Percentiles rank a stretch among this genome's conserved stretches.
phyloP scores from a whole-genome alignment of 306 rosid species.

The Acacia confusa region DNA sequence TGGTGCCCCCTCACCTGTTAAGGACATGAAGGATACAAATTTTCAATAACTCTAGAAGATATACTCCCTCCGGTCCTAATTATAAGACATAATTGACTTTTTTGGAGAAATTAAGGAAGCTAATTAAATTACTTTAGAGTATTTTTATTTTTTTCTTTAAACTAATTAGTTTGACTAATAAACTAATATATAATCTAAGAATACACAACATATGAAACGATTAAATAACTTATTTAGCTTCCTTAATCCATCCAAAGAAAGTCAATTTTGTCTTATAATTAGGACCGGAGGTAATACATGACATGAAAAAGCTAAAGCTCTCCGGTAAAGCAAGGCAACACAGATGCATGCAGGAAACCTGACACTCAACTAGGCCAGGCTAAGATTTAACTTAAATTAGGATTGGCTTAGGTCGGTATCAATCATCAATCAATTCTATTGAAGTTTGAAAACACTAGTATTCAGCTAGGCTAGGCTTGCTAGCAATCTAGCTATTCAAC shows the following conservation, averaged over 20 bases:
- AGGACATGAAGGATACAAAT: not conserved
- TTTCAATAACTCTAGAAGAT: not conserved
- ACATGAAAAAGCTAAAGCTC: not conserved
- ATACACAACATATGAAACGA: too few relatives aligned
- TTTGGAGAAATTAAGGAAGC: too few relatives aligned
- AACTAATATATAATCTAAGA: too few relatives aligned
- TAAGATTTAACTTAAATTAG: not conserved
- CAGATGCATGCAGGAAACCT: not conserved
- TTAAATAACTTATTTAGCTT: too few relatives aligned
- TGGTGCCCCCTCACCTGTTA: conserved; percentile 84
- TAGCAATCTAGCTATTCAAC: not conserved
- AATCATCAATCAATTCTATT: not conserved
- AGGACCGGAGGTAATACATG: too few relatives aligned
- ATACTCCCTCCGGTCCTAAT: too few relatives aligned
- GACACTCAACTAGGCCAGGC: not conserved
- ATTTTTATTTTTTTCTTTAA: too few relatives aligned
- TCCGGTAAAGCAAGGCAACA: not conserved
- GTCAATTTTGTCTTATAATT: too few relatives aligned
- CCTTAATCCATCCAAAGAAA: too few relatives aligned
- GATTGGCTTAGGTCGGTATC: not conserved
- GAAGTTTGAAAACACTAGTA: not conserved
- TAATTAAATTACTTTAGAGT: too few relatives aligned
- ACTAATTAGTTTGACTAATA: too few relatives aligned
- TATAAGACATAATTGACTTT: too few relatives aligned
- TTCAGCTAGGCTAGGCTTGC: conserved; percentile 16